These are phyloP conservation scores for Hanseniaspora valbyensis DNA, from an alignment of 805 yeast species.

Conservation along the genomic window DNA sequence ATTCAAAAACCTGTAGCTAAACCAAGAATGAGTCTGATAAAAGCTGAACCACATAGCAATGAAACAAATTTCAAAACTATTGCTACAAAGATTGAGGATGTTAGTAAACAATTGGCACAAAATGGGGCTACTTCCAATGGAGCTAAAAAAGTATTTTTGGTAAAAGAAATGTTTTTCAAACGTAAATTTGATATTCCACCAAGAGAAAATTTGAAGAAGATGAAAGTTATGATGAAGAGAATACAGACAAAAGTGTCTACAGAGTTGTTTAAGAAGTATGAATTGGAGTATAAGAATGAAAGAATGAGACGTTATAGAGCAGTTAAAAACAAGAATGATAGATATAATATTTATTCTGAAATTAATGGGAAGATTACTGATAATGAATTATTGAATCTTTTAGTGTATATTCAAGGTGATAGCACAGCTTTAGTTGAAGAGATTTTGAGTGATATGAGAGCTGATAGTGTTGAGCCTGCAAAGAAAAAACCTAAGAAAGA, in stretches of 20 bases:
- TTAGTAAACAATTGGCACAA: neutral
- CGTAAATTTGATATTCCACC: slow-evolving; percentile 6
- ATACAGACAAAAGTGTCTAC: slow-evolving; percentile 7
- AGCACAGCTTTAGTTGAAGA: slow-evolving; percentile 4
- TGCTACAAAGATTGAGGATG: neutral
- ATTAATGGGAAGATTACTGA: slow-evolving; percentile 10
- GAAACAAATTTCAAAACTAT: neutral
- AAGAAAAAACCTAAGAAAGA: neutral
- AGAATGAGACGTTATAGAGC: slow-evolving; percentile 17
- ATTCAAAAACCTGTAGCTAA: too few relatives aligned
- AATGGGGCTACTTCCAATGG: neutral
- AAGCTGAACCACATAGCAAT: neutral
- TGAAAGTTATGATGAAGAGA: slow-evolving; percentile 12
- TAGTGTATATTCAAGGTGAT: slow-evolving; percentile 12
- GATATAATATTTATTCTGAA: neutral
- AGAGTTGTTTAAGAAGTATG: slow-evolving; percentile 11
- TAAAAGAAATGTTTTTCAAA: slow-evolving; percentile 12
- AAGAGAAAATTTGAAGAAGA: neutral
- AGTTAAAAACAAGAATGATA: neutral
- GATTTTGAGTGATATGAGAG: slow-evolving; percentile 6
- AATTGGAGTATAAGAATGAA: slow-evolving; percentile 11
- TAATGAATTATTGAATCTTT: slow-evolving; percentile 8
- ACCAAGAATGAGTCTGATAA: too few relatives aligned
- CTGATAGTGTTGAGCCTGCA: slow-evolving; percentile 1
- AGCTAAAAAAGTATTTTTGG: neutral